Evolutionary conservation across 2,329 filamentous ascomycete genomes (phyloP).

Genomic region (Stemphylium lycopersici): DNA sequence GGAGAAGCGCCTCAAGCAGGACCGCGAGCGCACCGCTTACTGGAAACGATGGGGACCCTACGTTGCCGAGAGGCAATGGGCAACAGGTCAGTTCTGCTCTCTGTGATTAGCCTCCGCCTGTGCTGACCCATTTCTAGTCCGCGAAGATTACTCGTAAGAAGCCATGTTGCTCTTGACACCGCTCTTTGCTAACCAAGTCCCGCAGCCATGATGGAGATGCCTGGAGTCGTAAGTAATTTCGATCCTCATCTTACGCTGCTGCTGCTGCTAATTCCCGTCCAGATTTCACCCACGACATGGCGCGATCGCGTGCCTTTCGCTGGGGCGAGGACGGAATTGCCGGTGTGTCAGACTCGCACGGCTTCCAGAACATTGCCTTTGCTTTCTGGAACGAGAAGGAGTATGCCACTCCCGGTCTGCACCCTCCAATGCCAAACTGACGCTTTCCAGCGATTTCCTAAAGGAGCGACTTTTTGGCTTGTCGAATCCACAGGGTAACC

Average conservation of each 20-base stretch:
- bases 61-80: constrained; percentile 93
- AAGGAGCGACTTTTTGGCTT: constrained; percentile 95
- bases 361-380: constrained; percentile 90
- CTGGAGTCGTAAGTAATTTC: constrained; percentile 79
- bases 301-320: constrained; percentile 84
- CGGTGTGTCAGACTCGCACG: constrained; percentile 92
- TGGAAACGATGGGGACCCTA: constrained; percentile 99
- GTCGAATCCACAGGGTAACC: constrained; percentile 95
- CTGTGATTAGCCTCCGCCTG: background rate
- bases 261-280: constrained; percentile 30
- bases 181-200: constrained; percentile 33
- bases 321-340: constrained; percentile 99
- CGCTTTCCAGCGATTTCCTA: constrained; percentile 73
- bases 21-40: constrained; percentile 82
- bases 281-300: constrained; percentile 95
- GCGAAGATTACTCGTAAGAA: constrained; percentile 85
- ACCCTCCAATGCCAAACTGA: constrained; percentile 47
- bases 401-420: constrained; percentile 56
- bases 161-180: constrained; percentile 11
- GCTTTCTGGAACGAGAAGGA: constrained; percentile 98
- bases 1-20: constrained; percentile 86
- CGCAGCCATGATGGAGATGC: constrained; percentile 80
- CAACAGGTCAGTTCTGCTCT: constrained; percentile 69
- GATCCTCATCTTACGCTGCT: background rate
- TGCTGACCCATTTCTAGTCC: constrained; percentile 61